Percentiles rank a stretch among this genome's conserved stretches.
Evolutionary conservation across 2,329 filamentous ascomycete species (phyloP).

Genomic region (Keithomyces neogunnii): DNA sequence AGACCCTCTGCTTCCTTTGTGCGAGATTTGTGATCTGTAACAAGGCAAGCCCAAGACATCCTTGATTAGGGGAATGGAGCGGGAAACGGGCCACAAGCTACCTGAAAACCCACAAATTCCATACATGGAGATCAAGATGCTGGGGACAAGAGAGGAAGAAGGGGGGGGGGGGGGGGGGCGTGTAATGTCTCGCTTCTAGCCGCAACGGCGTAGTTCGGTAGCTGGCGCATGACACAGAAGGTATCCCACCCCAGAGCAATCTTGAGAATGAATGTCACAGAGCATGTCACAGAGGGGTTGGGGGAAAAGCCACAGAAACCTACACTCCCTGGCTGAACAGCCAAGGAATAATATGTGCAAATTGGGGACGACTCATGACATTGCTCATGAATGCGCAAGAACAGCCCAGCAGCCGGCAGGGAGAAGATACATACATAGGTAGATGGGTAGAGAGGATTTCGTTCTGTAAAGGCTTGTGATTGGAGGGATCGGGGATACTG

Average conservation of each 20-base stretch:
- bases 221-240: conserved; percentile 1
- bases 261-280: neutral
- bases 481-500: conserved; percentile 1
- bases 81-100: conserved; percentile 8
- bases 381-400: neutral
- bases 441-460: neutral
- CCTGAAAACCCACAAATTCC: neutral
- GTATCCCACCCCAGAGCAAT: neutral
- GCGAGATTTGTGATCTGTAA: conserved; percentile 16
- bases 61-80: conserved; percentile 10
- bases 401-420: neutral
- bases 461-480: conserved; percentile 4
- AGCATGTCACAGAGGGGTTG: neutral
- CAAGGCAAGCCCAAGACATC: conserved; percentile 16
- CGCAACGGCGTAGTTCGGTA: conserved; percentile 13
- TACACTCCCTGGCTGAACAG: neutral
- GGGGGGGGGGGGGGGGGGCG: conserved; percentile 4
- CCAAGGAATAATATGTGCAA: neutral
- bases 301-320: neutral
- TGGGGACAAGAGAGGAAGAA: neutral
- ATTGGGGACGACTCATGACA: conserved; percentile 6
- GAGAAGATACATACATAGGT: neutral
- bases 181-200: conserved; percentile 14
- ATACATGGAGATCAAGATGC: neutral
- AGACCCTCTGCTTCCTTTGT: conserved; percentile 5